A percentile compares a stretch with the other conserved stretches of the same genome.
phyloP scores from a whole-genome alignment of 768 basidiomycete genomes.

The Mycena capillaripes region DNA sequence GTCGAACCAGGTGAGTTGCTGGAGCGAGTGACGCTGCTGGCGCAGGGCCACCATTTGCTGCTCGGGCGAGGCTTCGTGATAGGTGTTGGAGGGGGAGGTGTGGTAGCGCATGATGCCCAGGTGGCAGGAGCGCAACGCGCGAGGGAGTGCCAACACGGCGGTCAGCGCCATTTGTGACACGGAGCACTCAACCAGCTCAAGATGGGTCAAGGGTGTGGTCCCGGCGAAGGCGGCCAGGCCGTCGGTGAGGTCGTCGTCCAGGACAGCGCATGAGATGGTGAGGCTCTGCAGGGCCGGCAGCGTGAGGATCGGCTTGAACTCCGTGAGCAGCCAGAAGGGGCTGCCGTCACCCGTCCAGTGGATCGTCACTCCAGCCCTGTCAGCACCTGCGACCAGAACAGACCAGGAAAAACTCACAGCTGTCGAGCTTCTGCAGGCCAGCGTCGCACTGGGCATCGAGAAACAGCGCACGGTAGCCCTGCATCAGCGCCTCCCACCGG shows the following conservation, averaged over 20 bases:
- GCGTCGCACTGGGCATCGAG: neutral
- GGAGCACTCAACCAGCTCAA: too few relatives aligned
- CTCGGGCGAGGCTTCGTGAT: neutral
- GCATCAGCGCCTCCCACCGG: neutral
- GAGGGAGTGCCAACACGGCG: too few relatives aligned
- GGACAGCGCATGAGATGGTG: too few relatives aligned
- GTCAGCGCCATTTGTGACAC: too few relatives aligned
- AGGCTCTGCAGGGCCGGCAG: too few relatives aligned
- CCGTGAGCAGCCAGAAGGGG: neutral
- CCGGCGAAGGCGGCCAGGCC: too few relatives aligned
- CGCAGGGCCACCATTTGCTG: neutral
- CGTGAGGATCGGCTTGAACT: neutral
- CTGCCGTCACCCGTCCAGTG: neutral
- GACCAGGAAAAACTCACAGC: constrained; percentile 2
- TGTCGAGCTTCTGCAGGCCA: neutral
- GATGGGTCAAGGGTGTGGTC: too few relatives aligned
- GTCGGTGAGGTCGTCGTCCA: too few relatives aligned
- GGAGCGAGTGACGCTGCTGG: neutral
- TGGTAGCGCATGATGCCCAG: neutral
- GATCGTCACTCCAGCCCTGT: too few relatives aligned
- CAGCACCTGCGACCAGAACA: neutral
- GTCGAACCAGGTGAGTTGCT: neutral
- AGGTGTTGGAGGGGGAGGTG: neutral
- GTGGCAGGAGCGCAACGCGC: neutral
- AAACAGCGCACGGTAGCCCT: too few relatives aligned